Conservation (phyloP, 2,329 filamentous ascomycete species). For the Tolypocladium guangdongense region DNA sequence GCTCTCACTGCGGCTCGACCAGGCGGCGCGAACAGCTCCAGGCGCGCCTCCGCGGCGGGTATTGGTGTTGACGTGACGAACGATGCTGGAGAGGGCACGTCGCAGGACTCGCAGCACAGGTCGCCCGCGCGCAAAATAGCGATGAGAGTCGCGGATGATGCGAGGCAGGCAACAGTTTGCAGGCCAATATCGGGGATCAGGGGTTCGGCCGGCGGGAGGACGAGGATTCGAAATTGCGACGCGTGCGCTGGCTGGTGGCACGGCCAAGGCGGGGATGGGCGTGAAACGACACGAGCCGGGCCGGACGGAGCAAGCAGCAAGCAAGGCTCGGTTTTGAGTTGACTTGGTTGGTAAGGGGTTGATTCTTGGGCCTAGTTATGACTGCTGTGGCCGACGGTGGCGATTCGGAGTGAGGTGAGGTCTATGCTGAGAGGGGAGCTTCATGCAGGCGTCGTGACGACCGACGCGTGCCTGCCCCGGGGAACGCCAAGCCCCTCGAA, state of each 20-base stretch:
- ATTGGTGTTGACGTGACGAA: neutral
- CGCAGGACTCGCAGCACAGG: neutral
- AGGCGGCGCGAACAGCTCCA: neutral
- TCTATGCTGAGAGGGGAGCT: neutral
- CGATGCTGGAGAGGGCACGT: neutral
- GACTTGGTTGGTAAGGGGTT: neutral
- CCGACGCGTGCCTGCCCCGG: neutral
- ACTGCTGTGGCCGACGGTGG: neutral
- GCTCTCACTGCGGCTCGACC: neutral
- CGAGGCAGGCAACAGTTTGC: neutral
- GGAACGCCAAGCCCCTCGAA: neutral
- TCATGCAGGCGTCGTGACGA: neutral
- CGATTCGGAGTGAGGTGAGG: neutral
- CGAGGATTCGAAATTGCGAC: slow-evolving; percentile 16
- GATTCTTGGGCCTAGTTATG: neutral
- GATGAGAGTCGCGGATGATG: neutral
- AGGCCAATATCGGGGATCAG: neutral
- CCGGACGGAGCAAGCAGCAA: neutral
- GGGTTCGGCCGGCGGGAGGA: slow-evolving; percentile 5
- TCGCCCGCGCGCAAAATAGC: neutral
- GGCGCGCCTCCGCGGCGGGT: neutral
- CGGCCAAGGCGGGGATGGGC: neutral
- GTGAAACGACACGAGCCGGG: slow-evolving; percentile 3
- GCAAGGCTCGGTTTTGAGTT: neutral
- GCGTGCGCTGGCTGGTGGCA: slow-evolving; percentile 2